These are phyloP conservation scores for Penicillium mononematosum DNA, from an alignment of 495 filamentous ascomycete genomes.

Conservation along the genomic window DNA sequence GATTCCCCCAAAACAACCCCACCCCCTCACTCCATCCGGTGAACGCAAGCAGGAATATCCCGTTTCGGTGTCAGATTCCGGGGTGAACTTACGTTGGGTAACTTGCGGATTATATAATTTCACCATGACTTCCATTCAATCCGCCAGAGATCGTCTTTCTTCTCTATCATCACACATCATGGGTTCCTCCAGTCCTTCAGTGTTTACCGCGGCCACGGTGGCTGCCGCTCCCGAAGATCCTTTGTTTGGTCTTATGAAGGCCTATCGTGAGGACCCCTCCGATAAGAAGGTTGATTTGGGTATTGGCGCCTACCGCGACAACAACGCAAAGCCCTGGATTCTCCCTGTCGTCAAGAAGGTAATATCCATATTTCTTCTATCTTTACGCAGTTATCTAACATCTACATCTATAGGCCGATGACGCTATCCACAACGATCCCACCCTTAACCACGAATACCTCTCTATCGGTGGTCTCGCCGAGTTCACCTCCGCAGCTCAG, in stretches of 20 bases:
- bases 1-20: conserved; percentile 17
- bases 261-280: conserved; percentile 78
- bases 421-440: conserved; percentile 81
- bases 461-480: conserved; percentile 83
- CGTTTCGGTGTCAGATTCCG: conserved; percentile 28
- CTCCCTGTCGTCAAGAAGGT: conserved; percentile 96
- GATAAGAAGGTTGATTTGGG: conserved; percentile 92
- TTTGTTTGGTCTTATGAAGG: conserved; percentile 89
- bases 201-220: conserved; percentile 75
- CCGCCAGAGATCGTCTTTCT: conserved; percentile 40
- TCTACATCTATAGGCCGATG: conserved; percentile 69
- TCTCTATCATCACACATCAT: conserved; percentile 49
- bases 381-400: conserved; percentile 8
- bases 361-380: conserved; percentile 15
- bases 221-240: conserved; percentile 93
- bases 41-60: conserved; percentile 33
- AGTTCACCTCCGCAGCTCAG: conserved; percentile 83
- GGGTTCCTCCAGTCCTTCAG: conserved; percentile 51
- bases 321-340: conserved; percentile 98
- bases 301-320: conserved; percentile 92
- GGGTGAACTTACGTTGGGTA: conserved; percentile 14
- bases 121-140: conserved; percentile 21
- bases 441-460: conserved; percentile 96
- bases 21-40: conserved; percentile 34
- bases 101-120: conserved; percentile 1